Evolutionary conservation across 164 flowering plant species (phyloP), one percentile per base, ranked within the genome.

Genomic region (Malania oleifera): DNA sequence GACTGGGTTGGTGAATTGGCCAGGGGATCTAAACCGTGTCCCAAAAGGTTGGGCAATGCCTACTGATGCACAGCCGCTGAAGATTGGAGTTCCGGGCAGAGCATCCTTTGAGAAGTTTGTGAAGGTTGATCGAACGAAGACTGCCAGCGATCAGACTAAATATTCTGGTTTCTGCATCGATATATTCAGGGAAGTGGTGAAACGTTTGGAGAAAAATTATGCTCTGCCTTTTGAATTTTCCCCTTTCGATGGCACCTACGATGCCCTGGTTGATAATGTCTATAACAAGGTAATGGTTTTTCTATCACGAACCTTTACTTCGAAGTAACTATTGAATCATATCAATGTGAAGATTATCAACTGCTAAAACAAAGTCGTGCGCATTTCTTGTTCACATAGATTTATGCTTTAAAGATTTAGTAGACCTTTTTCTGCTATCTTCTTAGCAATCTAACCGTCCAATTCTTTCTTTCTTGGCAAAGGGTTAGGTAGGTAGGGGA

Each of bases 1-100:
- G 50, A 37, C 25, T 35, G 51, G 71, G 0, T 39, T 35, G 0
- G 70, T 79, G 23, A 35, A 34, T 44, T 82, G 83, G 82, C 77
- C 80, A 0, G 82, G 74, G 6, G 51, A 67, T 25, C 19, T 66
- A 0, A 38, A 39, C 2, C 11, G 56, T 5, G 34, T 13, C 1
- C 87, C 87, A 0, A 68, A 53, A 63, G 84, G 87, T 14, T 81
- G 86, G 86, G 66, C 66, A 20, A 69, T 77, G 73, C 82, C 83
- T 19, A 67, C 49, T 10, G 29, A 49, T 46, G 52, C 24, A 54
- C 70, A 67, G 49, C 74, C 56, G 2, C 2, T 86, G 67, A 71
- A 34, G 38, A 79, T 85, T 12, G 85, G 78, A 26, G 72, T 86
- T 50, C 87, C 89, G 0, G 75, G 57, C 0, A 61, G 49, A 20